A percentile compares a stretch with the other conserved stretches of the same genome.
These are phyloP conservation scores for Fraxinus dipetala DNA, from an alignment of 305 asterid genomes.

Conservation along the genomic window DNA sequence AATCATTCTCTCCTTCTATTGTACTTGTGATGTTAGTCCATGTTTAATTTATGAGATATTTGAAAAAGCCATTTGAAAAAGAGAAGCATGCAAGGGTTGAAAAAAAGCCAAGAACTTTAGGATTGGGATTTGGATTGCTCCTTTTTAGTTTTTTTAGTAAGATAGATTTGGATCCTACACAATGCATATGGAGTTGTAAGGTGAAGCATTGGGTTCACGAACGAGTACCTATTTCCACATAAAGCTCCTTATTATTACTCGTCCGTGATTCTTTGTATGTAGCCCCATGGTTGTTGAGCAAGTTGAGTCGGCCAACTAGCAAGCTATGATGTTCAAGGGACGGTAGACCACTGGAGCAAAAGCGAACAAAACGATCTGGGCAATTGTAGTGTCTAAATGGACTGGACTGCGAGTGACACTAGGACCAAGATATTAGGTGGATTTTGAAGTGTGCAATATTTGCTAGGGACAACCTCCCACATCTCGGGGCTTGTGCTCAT, in stretches of 20 bases:
- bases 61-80: background rate
- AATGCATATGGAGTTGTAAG: background rate
- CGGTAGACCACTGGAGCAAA: background rate
- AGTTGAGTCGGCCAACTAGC: background rate
- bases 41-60: background rate
- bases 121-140: background rate
- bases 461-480: background rate
- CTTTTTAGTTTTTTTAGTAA: background rate
- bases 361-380: background rate
- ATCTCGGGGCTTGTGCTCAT: background rate
- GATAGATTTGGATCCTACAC: background rate
- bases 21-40: background rate
- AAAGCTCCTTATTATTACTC: background rate
- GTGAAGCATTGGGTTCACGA: background rate
- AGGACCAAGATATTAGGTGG: background rate
- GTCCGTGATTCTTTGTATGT: background rate
- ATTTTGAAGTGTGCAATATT: background rate
- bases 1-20: background rate
- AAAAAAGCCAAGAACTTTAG: background rate
- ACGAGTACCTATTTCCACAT: background rate
- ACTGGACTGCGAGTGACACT: background rate
- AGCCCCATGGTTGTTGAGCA: background rate
- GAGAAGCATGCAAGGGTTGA: background rate
- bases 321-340: background rate
- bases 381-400: background rate